Conservation (phyloP, 2,329 filamentous ascomycete genomes). For the Scytalidium sp. region DNA sequence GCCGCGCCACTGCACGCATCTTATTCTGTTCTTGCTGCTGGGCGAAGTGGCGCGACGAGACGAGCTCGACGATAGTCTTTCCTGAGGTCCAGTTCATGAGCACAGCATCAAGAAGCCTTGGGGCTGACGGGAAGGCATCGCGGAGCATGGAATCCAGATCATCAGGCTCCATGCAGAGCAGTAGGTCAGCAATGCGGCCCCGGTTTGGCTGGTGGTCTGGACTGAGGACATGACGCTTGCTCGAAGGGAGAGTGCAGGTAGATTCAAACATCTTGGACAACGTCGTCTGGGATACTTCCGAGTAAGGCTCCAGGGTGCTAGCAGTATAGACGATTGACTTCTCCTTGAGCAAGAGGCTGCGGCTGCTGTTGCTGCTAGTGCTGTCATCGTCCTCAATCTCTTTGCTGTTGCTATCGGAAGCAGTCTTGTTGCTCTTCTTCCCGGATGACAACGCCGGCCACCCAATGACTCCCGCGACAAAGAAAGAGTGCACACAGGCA, state of each 20-base stretch:
- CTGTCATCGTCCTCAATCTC: no score
- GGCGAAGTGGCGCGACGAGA: slow-evolving; percentile 5
- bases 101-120: slow-evolving; percentile 2
- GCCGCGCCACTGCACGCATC: no score
- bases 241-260: slow-evolving; percentile 17
- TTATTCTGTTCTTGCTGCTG: slow-evolving; percentile 11
- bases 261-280: slow-evolving; percentile 31
- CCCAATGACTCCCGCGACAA: no score
- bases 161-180: neutral
- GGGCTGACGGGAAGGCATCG: slow-evolving; percentile 5
- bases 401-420: no score
- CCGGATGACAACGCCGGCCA: no score
- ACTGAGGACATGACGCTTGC: slow-evolving; percentile 7
- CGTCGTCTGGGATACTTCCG: slow-evolving; percentile 12
- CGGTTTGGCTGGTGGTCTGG: slow-evolving; percentile 11
- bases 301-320: slow-evolving; percentile 22
- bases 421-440: no score
- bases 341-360: no score
- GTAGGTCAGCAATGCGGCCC: slow-evolving; percentile 3
- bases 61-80: slow-evolving; percentile 6
- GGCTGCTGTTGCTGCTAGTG: no score
- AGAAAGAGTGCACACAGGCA: no score
- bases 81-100: slow-evolving; percentile 4
- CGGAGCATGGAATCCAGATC: no score
- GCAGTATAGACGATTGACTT: slow-evolving; percentile 44